Base-by-base conservation (phyloP, 768 basidiomycete genomes). In the Crucibulum laeve region DNA sequence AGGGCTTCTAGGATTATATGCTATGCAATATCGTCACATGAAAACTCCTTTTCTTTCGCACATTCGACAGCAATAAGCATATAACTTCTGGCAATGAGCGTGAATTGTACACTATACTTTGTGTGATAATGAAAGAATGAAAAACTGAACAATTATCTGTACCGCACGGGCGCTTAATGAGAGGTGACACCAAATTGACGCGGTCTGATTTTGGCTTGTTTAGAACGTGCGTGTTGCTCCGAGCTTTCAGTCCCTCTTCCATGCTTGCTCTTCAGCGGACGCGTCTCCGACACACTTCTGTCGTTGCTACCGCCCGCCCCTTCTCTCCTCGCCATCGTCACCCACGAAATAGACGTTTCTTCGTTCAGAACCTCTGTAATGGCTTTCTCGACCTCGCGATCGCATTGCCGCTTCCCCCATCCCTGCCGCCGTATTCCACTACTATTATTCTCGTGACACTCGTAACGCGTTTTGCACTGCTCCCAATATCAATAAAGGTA, bases 401-500 rank as follows among this genome's bases (percentile, higher is more conserved):
- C 26, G 86, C 84, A 3, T 65, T 90, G n/a, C 88, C 88, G 1
- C 68, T 79, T 50, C 86, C 89, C 18, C 69, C 80, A 1, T 74
- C 73, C 7, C 69, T 80, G 49, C 87, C 89, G 0, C 63, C 80
- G 0, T 91, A 91, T 62, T 77, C 89, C 4, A 74, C 80, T 1
- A 82, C 87, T 2, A 88, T 91, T 46, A 82, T 91, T 40, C 55
- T 89, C 3, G 70, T 80, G 43, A 82, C 88, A 2, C 56, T 87
- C 28, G 56, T 74, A 11, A 70, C 77, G 30, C 80, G 89, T 53
- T 64, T 82, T 22, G 69, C 69, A 1, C 76, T 87, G 4, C 70
- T 87, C 10, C 89, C 89, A 24, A 67, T 85, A 45, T 78, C 85
- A 53, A 58, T 89, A 70, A 91, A 88, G 89, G 89, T 89, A 50